A percentile compares a stretch with the other conserved stretches of the same genome.
These are phyloP conservation scores for Delitschia confertaspora DNA, from an alignment of 495 filamentous ascomycete genomes.

Conservation along the genomic window DNA sequence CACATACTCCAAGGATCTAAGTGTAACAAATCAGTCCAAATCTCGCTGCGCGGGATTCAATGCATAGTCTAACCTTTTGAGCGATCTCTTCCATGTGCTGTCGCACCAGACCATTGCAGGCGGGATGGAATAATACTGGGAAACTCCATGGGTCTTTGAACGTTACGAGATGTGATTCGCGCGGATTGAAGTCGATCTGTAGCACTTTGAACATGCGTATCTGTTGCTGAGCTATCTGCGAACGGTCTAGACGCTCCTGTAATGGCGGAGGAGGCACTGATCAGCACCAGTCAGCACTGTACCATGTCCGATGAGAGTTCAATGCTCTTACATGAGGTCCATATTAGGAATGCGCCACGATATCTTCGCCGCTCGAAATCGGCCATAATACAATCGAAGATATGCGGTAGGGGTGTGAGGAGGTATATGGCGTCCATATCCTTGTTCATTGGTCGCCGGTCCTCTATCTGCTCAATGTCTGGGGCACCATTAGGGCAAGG, in stretches of 20 bases:
- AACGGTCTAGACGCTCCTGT: slow-evolving; percentile 49
- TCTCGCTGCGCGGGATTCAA: not conserved
- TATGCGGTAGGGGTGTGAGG: slow-evolving; percentile 71
- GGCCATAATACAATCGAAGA: slow-evolving; percentile 86
- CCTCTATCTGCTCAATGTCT: slow-evolving; percentile 91
- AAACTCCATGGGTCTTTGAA: slow-evolving; percentile 94
- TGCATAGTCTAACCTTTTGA: slow-evolving; percentile 59
- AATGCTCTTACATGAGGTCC: slow-evolving; percentile 64
- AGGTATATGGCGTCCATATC: slow-evolving; percentile 93
- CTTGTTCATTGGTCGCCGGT: slow-evolving; percentile 65
- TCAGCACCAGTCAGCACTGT: slow-evolving; percentile 3
- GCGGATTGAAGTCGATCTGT: slow-evolving; percentile 77
- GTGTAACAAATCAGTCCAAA: not conserved
- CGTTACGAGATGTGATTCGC: slow-evolving; percentile 83
- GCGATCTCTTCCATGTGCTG: slow-evolving; percentile 73
- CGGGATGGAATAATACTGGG: slow-evolving; percentile 81
- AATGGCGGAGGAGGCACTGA: slow-evolving; percentile 48
- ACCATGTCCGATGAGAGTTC: not conserved
- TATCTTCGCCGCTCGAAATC: slow-evolving; percentile 81
- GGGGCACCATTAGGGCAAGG: slow-evolving; percentile 32
- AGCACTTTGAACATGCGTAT: slow-evolving; percentile 66
- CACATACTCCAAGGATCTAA: slow-evolving; percentile 75
- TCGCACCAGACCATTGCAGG: slow-evolving; percentile 73
- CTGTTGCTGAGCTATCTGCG: slow-evolving; percentile 54
- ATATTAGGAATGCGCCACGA: slow-evolving; percentile 63